A percentile compares a stretch with the other conserved stretches of the same genome.
Evolutionary conservation across 2,329 filamentous ascomycete genomes (phyloP).

Genomic region (Penicillium sp.): DNA sequence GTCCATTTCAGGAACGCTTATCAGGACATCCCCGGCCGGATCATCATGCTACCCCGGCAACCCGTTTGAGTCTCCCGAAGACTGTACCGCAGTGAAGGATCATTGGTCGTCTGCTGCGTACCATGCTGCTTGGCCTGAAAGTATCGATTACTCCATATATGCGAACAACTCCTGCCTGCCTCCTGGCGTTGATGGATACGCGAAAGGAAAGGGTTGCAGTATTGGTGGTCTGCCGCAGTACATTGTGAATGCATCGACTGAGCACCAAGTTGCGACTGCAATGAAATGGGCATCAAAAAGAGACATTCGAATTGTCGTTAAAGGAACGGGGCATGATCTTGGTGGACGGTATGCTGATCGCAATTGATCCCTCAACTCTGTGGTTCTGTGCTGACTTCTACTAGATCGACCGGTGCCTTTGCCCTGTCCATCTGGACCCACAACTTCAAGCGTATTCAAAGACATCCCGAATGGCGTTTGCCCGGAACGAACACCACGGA

Average conservation of each 20-base stretch:
- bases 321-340: constrained; percentile 28
- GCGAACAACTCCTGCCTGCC: constrained; percentile 40
- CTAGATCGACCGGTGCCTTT: constrained; percentile 45
- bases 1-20: constrained; percentile 23
- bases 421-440: constrained; percentile 52
- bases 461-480: constrained; percentile 10
- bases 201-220: constrained; percentile 26
- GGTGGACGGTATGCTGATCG: constrained; percentile 21
- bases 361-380: not conserved
- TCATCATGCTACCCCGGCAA: constrained; percentile 36
- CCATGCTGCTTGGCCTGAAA: constrained; percentile 35
- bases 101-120: constrained; percentile 34
- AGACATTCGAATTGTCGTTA: constrained; percentile 30
- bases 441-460: constrained; percentile 42
- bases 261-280: constrained; percentile 31
- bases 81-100: constrained; percentile 26
- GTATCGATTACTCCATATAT: constrained; percentile 32
- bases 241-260: constrained; percentile 35
- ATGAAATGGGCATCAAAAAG: constrained; percentile 27
- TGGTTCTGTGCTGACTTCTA: not conserved
- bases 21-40: constrained; percentile 28
- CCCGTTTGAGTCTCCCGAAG: constrained; percentile 25
- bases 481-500: constrained; percentile 11
- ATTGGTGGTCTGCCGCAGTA: constrained; percentile 35
- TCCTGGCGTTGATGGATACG: constrained; percentile 25